Percentiles rank a stretch among this genome's conserved stretches.
phyloP scores from a whole-genome alignment of 202 grass and related monocot genomes.

The Carex arenaria region DNA sequence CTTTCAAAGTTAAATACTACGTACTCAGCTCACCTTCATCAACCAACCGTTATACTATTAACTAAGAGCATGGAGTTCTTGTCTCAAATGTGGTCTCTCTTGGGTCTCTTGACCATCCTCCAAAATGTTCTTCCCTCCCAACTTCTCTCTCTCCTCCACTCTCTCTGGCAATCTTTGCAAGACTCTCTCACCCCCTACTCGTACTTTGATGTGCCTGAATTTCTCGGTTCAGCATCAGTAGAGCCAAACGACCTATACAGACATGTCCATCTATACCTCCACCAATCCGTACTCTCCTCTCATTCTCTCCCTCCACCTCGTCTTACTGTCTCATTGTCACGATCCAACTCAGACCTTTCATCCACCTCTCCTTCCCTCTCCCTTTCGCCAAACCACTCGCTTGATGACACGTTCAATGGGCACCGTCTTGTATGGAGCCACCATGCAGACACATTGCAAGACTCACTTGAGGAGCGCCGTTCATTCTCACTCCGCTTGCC shows the following conservation, averaged over 20 bases:
- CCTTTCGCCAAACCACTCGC: slow-evolving; percentile 86
- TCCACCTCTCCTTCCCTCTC: slow-evolving; percentile 46
- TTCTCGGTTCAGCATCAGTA: slow-evolving; percentile 75
- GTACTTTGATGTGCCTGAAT: slow-evolving; percentile 91
- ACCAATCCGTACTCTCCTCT: slow-evolving; percentile 64
- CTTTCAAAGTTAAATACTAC: slow-evolving; percentile 21
- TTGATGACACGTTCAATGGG: slow-evolving; percentile 57
- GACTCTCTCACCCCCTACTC: slow-evolving; percentile 90
- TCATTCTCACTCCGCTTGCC: slow-evolving; percentile 88
- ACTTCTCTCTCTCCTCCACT: slow-evolving; percentile 78
- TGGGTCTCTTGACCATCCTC: slow-evolving; percentile 88
- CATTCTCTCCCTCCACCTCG: slow-evolving; percentile 47
- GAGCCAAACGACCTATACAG: slow-evolving; percentile 92
- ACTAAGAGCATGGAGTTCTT: slow-evolving; percentile 65
- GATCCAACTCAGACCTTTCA: slow-evolving; percentile 22
- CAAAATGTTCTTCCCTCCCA: slow-evolving; percentile 95
- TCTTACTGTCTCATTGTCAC: slow-evolving; percentile 68
- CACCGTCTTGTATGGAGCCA: slow-evolving; percentile 79
- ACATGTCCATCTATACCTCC: slow-evolving; percentile 85
- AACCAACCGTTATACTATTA: slow-evolving; percentile 20
- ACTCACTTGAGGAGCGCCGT: slow-evolving; percentile 86
- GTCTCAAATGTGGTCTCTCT: slow-evolving; percentile 92
- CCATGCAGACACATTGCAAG: slow-evolving; percentile 85
- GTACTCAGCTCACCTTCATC: neutral
- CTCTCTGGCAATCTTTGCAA: slow-evolving; percentile 85